Base-by-base conservation (phyloP, 192 early-diverging fungal species). In the Podochytrium sp. region DNA sequence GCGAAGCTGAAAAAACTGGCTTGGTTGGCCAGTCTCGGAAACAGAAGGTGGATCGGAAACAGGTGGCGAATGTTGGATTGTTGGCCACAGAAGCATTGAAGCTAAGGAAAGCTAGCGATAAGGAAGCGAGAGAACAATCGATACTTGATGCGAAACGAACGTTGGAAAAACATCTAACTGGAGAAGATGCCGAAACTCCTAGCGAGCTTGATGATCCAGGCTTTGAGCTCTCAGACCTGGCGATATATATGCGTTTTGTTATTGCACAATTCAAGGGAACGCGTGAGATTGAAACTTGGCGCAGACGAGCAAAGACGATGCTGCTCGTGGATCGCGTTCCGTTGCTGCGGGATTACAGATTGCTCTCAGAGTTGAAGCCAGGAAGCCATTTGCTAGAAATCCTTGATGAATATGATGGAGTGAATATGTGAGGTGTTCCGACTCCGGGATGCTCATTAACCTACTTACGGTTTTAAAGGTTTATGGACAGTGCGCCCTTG, bases 261-360 rank as follows among this genome's bases (percentile, higher is more conserved):
- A 80, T 84, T 68, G 65, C 82, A 38, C 65, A 37, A 2, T 38
- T n/a, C 23, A 61, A 65, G 37, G 41, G 53, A 5, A 4, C 14
- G 5, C 41, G 52, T 6, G 56, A 68, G 18, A 41, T 72, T 35
- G 39, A 61, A 10, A 64, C 42, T 20, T 72, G 38, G 59, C 18
- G 23, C 42, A 16, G 35, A 0, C 57, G 60, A 14, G 63, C 67
- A 38, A 52, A 84, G 73, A 52, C 71, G 34, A 60, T 85, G 42
- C 51, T 71, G 4, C 78, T 82, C 30, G 77, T 61, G 38, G 86
- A 87, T 49, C 66, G 83, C 52, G 55, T 74, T 55, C 71, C 73
- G 41, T 25, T 84, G 34, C 61, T 87, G 32, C 74, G 78, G 38
- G 86, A 87, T 34, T 87, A 87, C 62, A 53, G 60, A 39, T 20